phyloP scores from a whole-genome alignment of 768 basidiomycete genomes.

The Calvatia gigantea region DNA sequence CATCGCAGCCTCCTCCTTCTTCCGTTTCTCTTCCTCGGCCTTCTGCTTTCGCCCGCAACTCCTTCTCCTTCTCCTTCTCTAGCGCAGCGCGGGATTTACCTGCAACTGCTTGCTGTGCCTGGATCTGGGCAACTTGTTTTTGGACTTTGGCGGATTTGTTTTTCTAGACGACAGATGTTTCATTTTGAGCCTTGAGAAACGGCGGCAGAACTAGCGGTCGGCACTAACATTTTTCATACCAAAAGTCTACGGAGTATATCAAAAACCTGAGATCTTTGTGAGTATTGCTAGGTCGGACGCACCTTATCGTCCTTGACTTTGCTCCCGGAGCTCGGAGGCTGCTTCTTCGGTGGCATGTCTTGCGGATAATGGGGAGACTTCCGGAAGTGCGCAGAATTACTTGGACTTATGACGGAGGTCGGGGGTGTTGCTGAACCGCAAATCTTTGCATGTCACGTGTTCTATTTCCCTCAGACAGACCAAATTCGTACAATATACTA shows the following conservation, averaged over 20 bases:
- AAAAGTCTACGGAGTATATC: constrained; percentile 57
- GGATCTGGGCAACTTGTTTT: constrained; percentile 74
- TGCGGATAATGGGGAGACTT: too few relatives aligned
- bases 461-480: neutral
- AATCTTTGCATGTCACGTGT: neutral
- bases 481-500: neutral
- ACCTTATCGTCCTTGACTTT: constrained; percentile 86
- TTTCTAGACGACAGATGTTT: constrained; percentile 56
- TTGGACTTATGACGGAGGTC: neutral
- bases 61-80: constrained; percentile 86
- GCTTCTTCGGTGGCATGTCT: constrained; percentile 79
- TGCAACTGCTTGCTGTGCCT: constrained; percentile 66
- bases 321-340: constrained; percentile 50
- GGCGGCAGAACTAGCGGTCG: neutral
- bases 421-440: too few relatives aligned
- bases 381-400: neutral
- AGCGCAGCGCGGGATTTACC: constrained; percentile 81
- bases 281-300: constrained; percentile 18
- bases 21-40: constrained; percentile 76
- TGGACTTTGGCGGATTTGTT: constrained; percentile 94
- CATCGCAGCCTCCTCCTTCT: constrained; percentile 81
- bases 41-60: constrained; percentile 71
- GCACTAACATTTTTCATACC: constrained; percentile 80
- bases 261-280: constrained; percentile 20
- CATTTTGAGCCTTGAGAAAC: constrained; percentile 6